Evolutionary conservation across 768 basidiomycete species (phyloP).

Genomic region (Lactarius indigo): DNA sequence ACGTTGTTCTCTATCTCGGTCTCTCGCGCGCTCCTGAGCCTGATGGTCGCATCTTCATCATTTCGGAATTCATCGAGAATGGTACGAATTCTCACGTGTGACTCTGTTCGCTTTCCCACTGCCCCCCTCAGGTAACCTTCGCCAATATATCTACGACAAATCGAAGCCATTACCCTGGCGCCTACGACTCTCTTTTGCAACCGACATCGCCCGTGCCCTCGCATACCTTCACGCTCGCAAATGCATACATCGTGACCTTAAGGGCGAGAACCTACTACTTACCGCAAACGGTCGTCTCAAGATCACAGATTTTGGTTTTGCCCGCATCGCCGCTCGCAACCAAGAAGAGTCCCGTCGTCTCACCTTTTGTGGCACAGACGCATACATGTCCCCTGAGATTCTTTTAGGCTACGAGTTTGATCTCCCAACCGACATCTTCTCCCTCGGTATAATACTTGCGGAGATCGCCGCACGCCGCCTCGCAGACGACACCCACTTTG

Average conservation of each 20-base stretch:
- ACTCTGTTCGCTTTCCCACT: not conserved
- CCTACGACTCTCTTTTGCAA: conserved; percentile 90
- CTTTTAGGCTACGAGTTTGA: conserved; percentile 88
- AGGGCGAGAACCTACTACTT: conserved; percentile 96
- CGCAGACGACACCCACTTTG: conserved; percentile 78
- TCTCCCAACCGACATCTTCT: conserved; percentile 92
- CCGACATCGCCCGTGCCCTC: conserved; percentile 90
- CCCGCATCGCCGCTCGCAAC: conserved; percentile 88
- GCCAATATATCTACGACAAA: conserved; percentile 87
- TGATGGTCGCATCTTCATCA: conserved; percentile 85
- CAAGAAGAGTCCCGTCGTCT: conserved; percentile 84
- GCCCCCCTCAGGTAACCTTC: conserved; percentile 57
- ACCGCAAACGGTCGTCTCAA: conserved; percentile 93
- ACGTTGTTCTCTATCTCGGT: conserved; percentile 91
- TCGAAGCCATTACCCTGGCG: conserved; percentile 87
- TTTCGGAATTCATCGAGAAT: conserved; percentile 92
- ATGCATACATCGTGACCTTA: conserved; percentile 87
- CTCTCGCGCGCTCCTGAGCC: conserved; percentile 75
- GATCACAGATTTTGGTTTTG: conserved; percentile 98
- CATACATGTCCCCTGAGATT: conserved; percentile 98
- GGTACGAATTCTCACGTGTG: conserved; percentile 37
- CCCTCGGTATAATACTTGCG: conserved; percentile 88
- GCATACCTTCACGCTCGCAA: conserved; percentile 95
- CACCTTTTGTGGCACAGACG: conserved; percentile 86
- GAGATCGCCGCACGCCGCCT: conserved; percentile 83